These are phyloP conservation scores for Tetradesmus obliquus DNA, from an alignment of 139 green algal species.

Conservation along the genomic window DNA sequence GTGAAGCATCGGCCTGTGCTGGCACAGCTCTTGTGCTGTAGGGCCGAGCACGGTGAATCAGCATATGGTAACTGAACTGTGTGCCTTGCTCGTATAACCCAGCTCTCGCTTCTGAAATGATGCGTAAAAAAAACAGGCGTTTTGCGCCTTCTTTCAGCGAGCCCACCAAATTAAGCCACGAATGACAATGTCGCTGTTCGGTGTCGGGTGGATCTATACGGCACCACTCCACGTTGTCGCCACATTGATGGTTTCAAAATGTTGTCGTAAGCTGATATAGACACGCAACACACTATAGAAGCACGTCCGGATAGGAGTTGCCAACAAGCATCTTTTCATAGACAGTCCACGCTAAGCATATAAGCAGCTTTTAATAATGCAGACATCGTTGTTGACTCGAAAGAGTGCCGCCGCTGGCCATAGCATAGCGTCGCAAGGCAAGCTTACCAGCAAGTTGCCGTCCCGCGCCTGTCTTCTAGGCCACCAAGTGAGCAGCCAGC, in stretches of 20 bases:
- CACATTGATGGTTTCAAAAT: background rate
- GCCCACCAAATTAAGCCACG: background rate
- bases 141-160: no score
- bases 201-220: background rate
- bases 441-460: background rate
- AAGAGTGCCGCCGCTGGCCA: background rate
- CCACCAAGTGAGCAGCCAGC: background rate
- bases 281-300: background rate
- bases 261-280: background rate
- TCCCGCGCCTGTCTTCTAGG: background rate
- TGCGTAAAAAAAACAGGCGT: no score
- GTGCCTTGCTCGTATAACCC: no score
- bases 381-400: background rate
- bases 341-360: background rate
- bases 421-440: background rate
- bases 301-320: background rate
- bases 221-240: background rate
- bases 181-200: background rate
- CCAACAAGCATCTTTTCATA: background rate
- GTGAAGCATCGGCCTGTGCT: background rate
- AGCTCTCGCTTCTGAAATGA: no score
- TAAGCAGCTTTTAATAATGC: background rate
- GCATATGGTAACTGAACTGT: no score
- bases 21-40: no score
- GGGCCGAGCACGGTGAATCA: no score